These are phyloP conservation scores for Alisma plantagoaquatica DNA, from an alignment of 106 monocot species.

Conservation along the genomic window DNA sequence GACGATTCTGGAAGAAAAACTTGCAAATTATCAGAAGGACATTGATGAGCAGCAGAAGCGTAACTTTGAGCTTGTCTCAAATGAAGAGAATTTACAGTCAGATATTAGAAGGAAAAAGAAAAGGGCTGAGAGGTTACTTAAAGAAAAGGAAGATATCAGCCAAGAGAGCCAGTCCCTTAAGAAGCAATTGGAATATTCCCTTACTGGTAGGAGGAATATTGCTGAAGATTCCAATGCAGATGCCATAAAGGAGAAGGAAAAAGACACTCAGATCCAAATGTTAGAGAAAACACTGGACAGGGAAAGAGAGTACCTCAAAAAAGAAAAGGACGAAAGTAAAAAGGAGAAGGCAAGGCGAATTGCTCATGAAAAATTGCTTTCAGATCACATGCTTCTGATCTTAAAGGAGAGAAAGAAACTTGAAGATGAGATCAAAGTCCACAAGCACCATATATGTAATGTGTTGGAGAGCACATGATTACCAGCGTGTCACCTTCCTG, in stretches of 20 bases:
- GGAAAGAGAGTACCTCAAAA: slow-evolving; percentile 17
- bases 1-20: slow-evolving; percentile 43
- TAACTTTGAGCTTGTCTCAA: slow-evolving; percentile 23
- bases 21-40: slow-evolving; percentile 39
- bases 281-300: slow-evolving; percentile 79
- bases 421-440: slow-evolving; percentile 57
- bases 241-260: slow-evolving; percentile 35
- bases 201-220: slow-evolving; percentile 15
- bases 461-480: slow-evolving; percentile 46
- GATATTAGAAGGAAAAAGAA: slow-evolving; percentile 27
- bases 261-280: slow-evolving; percentile 84
- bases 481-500: slow-evolving; percentile 42
- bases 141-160: slow-evolving; percentile 64
- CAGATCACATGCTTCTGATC: too few species aligned
- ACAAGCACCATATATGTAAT: slow-evolving; percentile 31
- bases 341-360: slow-evolving; percentile 47
- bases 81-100: background rate
- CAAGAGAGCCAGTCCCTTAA: slow-evolving; percentile 60
- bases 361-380: too few species aligned
- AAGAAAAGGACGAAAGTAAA: slow-evolving; percentile 45
- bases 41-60: slow-evolving; percentile 53
- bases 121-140: slow-evolving; percentile 31
- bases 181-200: slow-evolving; percentile 62
- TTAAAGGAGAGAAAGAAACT: slow-evolving; percentile 58
- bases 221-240: slow-evolving; percentile 44